A percentile compares a stretch with the other conserved stretches of the same genome.
These are phyloP conservation scores for Yamadazyma blattariae DNA, from an alignment of 1,139 yeast genomes.

Conservation along the genomic window DNA sequence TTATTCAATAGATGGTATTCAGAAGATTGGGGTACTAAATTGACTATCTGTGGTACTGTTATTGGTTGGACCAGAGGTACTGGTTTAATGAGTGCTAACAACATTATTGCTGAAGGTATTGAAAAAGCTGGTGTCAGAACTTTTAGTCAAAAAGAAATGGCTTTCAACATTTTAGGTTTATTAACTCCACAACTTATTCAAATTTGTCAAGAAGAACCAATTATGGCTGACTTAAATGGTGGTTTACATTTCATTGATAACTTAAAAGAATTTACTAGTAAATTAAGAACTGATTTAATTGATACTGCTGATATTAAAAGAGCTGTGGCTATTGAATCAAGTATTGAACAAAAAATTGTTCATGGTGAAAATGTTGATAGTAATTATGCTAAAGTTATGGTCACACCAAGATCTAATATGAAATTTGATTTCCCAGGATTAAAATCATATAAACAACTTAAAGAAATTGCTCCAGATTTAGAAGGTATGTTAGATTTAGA, in stretches of 20 bases:
- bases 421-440: slow-evolving; percentile 89
- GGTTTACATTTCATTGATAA: slow-evolving; percentile 93
- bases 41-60: slow-evolving; percentile 96
- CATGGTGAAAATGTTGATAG: slow-evolving; percentile 89
- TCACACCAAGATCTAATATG: slow-evolving; percentile 93
- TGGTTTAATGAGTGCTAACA: slow-evolving; percentile 96
- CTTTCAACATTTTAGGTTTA: slow-evolving; percentile 93
- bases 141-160: slow-evolving; percentile 98
- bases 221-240: slow-evolving; percentile 97
- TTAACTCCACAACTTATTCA: slow-evolving; percentile 83
- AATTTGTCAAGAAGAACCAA: slow-evolving; percentile 90
- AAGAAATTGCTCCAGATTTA: slow-evolving; percentile 67
- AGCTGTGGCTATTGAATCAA: slow-evolving; percentile 91
- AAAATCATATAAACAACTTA: slow-evolving; percentile 73
- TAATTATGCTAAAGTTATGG: slow-evolving; percentile 70
- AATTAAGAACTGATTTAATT: slow-evolving; percentile 75
- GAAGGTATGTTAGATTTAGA: slow-evolving; percentile 93
- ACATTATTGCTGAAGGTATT: slow-evolving; percentile 96
- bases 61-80: slow-evolving; percentile 99
- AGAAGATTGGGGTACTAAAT: slow-evolving; percentile 92
- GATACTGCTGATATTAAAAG: slow-evolving; percentile 91
- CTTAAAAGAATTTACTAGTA: slow-evolving; percentile 83
- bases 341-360: slow-evolving; percentile 88
- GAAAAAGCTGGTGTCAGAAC: slow-evolving; percentile 96
- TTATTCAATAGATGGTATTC: slow-evolving; percentile 98